Base-by-base conservation (phyloP, 176 grass and related monocot species). In the Oryza meridionalis region DNA sequence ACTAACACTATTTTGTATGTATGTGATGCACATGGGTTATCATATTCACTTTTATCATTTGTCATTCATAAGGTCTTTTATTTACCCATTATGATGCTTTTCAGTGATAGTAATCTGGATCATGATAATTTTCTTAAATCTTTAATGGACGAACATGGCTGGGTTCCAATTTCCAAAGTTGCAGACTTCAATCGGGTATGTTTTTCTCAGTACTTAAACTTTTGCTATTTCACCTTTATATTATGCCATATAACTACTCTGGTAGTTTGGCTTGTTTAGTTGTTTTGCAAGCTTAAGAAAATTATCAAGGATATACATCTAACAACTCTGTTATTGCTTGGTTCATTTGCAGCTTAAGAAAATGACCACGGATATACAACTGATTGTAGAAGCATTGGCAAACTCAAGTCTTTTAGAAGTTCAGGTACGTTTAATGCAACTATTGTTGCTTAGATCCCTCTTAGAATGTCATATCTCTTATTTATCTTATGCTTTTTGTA, bases 121-220 rank as follows among this genome's bases (percentile, higher is more conserved):
- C 59, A n/a, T 53, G 93, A 95, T 53, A 50, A 27, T 45, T 95
- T 90, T 77, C 77, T 95, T 86, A 95, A 90, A 90, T 88, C 90
- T 38, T 90, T 95, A 86, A 87, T 95, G 76, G 93, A 95, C 76
- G 88, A 90, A 24, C 73, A 90, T 82, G 93, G 90, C 65, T 95
- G 90, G 93, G 90, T 92, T 86, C 67, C 80, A 43, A 84, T 90
- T 81, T 84, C 88, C 26, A 95, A 92, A 84, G 75, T 95, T 73
- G 86, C 90, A 78, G 88, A 95, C 61, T 95, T 95, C 89, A 92
- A 95, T 31, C 90, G 93, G 76, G 93, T 95, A 92, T 75, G 79
- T 5, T 50, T 72, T 49, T 46, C 22, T 76, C 6, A 77, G 19
- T 55, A 59, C 26, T 82, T 80, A 37, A 45, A 43, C 69, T 80